Percentiles rank a stretch among this genome's conserved stretches.
These are phyloP conservation scores for Aspergillus nanangensis DNA, from an alignment of 495 filamentous ascomycete species.

Conservation along the genomic window DNA sequence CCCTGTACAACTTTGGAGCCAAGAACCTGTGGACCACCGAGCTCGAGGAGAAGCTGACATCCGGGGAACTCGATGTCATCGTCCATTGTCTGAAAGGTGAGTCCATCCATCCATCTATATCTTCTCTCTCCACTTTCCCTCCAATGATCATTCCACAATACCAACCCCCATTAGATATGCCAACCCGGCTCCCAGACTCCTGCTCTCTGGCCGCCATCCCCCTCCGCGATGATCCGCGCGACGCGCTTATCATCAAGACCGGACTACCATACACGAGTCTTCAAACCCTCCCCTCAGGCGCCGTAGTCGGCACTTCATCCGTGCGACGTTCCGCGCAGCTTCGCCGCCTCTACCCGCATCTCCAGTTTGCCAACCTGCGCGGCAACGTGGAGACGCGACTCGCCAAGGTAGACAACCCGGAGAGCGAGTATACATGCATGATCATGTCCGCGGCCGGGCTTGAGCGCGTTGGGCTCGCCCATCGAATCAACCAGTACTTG, in stretches of 20 bases:
- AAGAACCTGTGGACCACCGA: conserved; percentile 88
- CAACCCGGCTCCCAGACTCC: conserved; percentile 65
- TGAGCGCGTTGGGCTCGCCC: conserved; percentile 50
- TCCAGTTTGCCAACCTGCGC: conserved; percentile 65
- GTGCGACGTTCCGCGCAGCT: conserved; percentile 77
- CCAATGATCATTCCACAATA: too few species aligned
- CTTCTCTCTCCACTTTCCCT: too few species aligned
- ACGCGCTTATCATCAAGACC: conserved; percentile 29
- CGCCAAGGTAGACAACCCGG: conserved; percentile 65
- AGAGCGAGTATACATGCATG: conserved; percentile 57
- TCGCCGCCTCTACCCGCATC: conserved; percentile 54
- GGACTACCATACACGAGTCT: conserved; percentile 46
- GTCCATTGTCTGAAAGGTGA: conserved; percentile 78
- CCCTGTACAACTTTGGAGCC: conserved; percentile 40
- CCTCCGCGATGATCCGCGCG: conserved; percentile 47
- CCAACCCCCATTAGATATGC: too few species aligned
- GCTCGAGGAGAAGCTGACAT: conserved; percentile 65
- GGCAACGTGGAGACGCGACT: conserved; percentile 81
- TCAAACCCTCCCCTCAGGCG: conserved; percentile 60
- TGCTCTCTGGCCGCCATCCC: conserved; percentile 63
- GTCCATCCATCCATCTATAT: too few species aligned
- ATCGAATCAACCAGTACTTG: conserved; percentile 66
- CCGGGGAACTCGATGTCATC: conserved; percentile 66
- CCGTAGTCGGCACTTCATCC: conserved; percentile 73
- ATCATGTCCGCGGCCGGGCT: conserved; percentile 78